Percentiles rank a stretch among this genome's conserved stretches.
Conservation (phyloP, 192 early-diverging fungal species). For the Gonapodya sp. region DNA sequence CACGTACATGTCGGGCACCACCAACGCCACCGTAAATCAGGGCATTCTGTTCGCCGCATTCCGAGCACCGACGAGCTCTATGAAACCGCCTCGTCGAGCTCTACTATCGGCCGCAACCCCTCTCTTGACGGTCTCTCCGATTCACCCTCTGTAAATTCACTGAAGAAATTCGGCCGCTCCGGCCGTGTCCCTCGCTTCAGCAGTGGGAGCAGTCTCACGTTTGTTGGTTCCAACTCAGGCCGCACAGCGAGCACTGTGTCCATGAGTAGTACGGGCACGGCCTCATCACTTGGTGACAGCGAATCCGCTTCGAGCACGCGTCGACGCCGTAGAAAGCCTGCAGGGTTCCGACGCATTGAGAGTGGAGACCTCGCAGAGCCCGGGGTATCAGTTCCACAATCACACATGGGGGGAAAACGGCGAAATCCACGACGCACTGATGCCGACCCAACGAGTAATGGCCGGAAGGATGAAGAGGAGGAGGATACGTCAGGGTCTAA, state of each 20-base stretch:
- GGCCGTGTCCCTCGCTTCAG: not conserved
- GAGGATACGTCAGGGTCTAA: not conserved
- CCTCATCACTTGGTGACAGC: not conserved
- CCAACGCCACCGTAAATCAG: not conserved
- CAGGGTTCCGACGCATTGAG: not conserved
- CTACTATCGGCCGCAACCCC: not conserved
- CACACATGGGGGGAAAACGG: not conserved
- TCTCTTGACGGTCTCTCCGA: not conserved
- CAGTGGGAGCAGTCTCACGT: slow-evolving; percentile 1
- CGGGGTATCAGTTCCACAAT: not conserved
- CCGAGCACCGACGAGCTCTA: not conserved
- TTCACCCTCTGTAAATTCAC: not conserved
- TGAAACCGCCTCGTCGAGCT: not conserved
- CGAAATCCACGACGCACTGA: not conserved
- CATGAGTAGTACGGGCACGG: not conserved
- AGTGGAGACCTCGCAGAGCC: not conserved
- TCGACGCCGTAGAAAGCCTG: not conserved
- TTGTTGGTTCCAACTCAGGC: not conserved
- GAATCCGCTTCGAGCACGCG: not conserved
- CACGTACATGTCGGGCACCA: too few relatives aligned
- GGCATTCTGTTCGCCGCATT: not conserved
- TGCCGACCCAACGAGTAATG: not conserved
- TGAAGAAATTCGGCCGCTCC: not conserved
- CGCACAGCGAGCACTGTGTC: not conserved
- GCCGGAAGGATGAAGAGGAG: not conserved